Evolutionary conservation across 2,329 filamentous ascomycete genomes (phyloP).

Genomic region (Talaromyces sp.): DNA sequence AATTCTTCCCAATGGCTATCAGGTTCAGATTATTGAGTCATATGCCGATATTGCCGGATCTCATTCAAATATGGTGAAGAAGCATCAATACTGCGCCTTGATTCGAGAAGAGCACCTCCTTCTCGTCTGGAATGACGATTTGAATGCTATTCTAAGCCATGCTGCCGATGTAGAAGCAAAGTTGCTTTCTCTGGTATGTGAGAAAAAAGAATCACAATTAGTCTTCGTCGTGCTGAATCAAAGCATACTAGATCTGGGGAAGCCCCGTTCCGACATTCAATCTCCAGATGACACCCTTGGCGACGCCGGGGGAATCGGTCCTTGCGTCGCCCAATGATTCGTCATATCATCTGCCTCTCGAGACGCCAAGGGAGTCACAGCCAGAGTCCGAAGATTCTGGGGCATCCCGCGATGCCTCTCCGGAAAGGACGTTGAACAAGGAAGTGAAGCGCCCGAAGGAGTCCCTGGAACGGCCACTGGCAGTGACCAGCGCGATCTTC

Average conservation of each 20-base stretch:
- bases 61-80: conserved; percentile 37
- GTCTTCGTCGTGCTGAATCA: neutral
- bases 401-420: conserved; percentile 2
- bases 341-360: conserved; percentile 20
- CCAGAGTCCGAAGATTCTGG: neutral
- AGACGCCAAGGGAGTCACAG: conserved; percentile 23
- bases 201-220: neutral
- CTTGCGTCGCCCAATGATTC: conserved; percentile 17
- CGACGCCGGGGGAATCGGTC: conserved; percentile 15
- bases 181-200: conserved; percentile 19
- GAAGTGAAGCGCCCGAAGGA: conserved; percentile 27
- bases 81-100: conserved; percentile 43
- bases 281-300: neutral
- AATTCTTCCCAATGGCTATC: conserved; percentile 38
- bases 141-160: conserved; percentile 38
- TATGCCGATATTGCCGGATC: conserved; percentile 37
- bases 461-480: conserved; percentile 41
- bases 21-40: conserved; percentile 45
- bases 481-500: conserved; percentile 35
- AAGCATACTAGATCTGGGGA: conserved; percentile 17
- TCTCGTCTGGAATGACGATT: conserved; percentile 43
- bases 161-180: conserved; percentile 24
- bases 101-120: conserved; percentile 39
- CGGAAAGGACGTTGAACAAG: conserved; percentile 15
- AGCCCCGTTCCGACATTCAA: conserved; percentile 16